These are phyloP conservation scores for Lachnellula arida DNA, from an alignment of 2,329 filamentous ascomycete species.

Conservation along the genomic window DNA sequence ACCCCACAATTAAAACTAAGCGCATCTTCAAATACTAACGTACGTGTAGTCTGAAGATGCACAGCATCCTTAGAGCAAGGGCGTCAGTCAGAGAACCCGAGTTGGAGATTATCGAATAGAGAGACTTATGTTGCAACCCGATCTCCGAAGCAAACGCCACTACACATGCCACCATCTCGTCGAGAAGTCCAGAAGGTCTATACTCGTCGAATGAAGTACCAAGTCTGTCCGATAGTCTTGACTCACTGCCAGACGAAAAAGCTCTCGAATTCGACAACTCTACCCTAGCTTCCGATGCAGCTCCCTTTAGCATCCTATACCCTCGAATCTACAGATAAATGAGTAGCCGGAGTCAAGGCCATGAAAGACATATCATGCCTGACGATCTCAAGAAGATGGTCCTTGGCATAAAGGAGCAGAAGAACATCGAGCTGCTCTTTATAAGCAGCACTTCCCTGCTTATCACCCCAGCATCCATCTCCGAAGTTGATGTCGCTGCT, in stretches of 20 bases:
- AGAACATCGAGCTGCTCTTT: slow-evolving; percentile 57
- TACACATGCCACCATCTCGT: slow-evolving; percentile 34
- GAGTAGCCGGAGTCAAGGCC: slow-evolving; percentile 65
- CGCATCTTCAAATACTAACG: slow-evolving; percentile 1
- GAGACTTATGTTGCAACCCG: slow-evolving; percentile 85
- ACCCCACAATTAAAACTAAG: background rate
- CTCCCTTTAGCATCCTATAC: slow-evolving; percentile 54
- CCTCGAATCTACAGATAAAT: slow-evolving; percentile 66
- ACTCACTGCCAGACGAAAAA: slow-evolving; percentile 68
- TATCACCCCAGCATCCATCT: slow-evolving; percentile 35
- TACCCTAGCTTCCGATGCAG: slow-evolving; percentile 42
- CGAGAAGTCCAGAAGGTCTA: slow-evolving; percentile 28
- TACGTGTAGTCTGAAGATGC: slow-evolving; percentile 75
- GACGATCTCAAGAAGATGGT: slow-evolving; percentile 93
- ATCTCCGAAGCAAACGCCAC: slow-evolving; percentile 47
- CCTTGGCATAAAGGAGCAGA: slow-evolving; percentile 81
- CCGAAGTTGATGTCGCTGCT: slow-evolving; percentile 48
- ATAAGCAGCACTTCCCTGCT: slow-evolving; percentile 27
- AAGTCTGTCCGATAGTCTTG: slow-evolving; percentile 71
- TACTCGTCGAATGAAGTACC: slow-evolving; percentile 55
- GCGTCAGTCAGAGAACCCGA: slow-evolving; percentile 86
- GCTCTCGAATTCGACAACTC: slow-evolving; percentile 48
- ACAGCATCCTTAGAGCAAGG: slow-evolving; percentile 92
- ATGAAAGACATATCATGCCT: slow-evolving; percentile 87
- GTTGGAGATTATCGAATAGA: slow-evolving; percentile 91